A percentile compares a stretch with the other conserved stretches of the same genome.
These are phyloP conservation scores for Scenedesmus sp. DNA, from an alignment of 163 green algal genomes.

Conservation along the genomic window DNA sequence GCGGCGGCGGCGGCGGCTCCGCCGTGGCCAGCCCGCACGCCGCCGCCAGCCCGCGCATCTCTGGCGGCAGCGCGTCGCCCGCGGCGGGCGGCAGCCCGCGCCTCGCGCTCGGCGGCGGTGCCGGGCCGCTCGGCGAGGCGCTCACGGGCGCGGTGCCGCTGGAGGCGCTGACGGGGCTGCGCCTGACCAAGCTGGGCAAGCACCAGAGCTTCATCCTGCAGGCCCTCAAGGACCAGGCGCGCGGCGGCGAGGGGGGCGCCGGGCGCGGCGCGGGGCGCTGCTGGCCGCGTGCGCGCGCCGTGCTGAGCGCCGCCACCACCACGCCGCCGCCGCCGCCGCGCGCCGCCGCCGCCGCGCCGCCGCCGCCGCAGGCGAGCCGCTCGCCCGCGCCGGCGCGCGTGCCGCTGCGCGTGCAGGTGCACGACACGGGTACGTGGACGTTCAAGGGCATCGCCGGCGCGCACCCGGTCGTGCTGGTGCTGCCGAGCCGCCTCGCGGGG, in stretches of 20 bases:
- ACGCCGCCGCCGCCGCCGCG: neutral
- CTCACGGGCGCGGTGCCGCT: conserved; percentile 37
- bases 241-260: neutral
- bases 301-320: neutral
- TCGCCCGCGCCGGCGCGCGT: conserved; percentile 1
- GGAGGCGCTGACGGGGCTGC: conserved; percentile 29
- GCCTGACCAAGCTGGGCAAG: conserved; percentile 23
- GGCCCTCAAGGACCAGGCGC: conserved; percentile 14
- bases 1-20: neutral
- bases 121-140: neutral
- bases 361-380: neutral
- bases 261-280: neutral
- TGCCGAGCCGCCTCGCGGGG: conserved; percentile 40
- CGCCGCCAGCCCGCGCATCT: too few relatives aligned
- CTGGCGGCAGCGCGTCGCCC: too few relatives aligned
- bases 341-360: too few relatives aligned
- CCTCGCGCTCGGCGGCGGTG: too few relatives aligned
- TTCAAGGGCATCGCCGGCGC: conserved; percentile 52
- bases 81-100: too few relatives aligned
- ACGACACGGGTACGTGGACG: conserved; percentile 44
- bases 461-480: conserved; percentile 49
- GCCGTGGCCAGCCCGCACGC: too few relatives aligned
- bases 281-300: neutral
- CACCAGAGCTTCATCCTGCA: conserved; percentile 37
- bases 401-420: conserved; percentile 40